Evolutionary conservation across 2,329 filamentous ascomycete species (phyloP), one percentile per base, ranked within the genome.

Genomic region (Helminthosporium solani): DNA sequence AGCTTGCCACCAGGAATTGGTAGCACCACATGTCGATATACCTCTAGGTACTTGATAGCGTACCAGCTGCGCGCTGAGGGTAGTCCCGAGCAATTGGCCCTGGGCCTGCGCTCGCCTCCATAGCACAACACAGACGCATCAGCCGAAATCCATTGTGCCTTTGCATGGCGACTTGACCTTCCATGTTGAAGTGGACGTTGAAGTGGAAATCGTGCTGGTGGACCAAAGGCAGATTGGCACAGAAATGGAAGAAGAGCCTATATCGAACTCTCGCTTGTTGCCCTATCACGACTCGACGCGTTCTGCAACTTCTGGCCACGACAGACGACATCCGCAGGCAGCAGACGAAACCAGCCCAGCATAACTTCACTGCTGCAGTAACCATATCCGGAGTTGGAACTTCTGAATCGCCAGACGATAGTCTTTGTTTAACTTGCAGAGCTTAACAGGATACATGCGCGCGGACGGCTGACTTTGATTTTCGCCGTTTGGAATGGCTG

Each of bases 21-120:
- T 80, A 81, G 82, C 83, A 78, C 80, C 79, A 78, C 76, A 77
- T 83, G 78, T 83, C 79, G 79, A 83, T 81, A 82, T 79, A 74
- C 81, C 64, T 64, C 66, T 69, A 69, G 63, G 66, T 69, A 81
- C 78, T 83, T 82, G 75, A 82, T 84, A 84, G 80, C 81, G 78
- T 76, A 76, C 67, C 68, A 74, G 63, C 71, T 60, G 63, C 64
- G 63, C 65, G 63, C 76, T 75, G 71, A 75, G 75, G 73, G 69
- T 78, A 71, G 68, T 61, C 64, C 60, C 56, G 62, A 68, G 64
- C 52, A 56, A 48, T 48, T 54, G 58, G 58, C 57, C 46, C 40
- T 73, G 73, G 73, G 79, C 79, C 71, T 81, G 82, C 80, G 82
- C 82, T 80, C 73, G 73, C 72, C 67, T 84, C 80, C 83, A 83